Evolutionary conservation across 257 asterid genomes (phyloP).

Genomic region (Misopates orontium): DNA sequence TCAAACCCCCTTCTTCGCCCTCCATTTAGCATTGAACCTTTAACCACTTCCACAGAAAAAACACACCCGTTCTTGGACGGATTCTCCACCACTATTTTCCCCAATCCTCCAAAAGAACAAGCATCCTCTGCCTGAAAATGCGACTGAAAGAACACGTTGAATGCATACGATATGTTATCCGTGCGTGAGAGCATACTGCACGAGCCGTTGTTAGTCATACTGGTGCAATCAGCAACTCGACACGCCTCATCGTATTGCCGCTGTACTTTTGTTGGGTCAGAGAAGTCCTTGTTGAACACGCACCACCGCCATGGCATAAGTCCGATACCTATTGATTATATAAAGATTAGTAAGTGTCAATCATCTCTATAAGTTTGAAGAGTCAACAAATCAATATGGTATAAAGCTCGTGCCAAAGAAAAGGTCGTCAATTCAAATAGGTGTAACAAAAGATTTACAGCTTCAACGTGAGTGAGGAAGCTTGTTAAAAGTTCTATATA

Average conservation of each 20-base stretch:
- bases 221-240: slow-evolving; percentile 33
- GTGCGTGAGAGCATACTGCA: slow-evolving; percentile 25
- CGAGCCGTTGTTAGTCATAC: slow-evolving; percentile 21
- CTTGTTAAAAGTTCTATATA: too few species aligned
- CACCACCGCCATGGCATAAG: slow-evolving; percentile 49
- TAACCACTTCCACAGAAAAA: slow-evolving; percentile 45
- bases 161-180: slow-evolving; percentile 31
- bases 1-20: too few species aligned
- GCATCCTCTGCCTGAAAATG: slow-evolving; percentile 21
- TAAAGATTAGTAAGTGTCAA: too few species aligned
- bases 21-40: slow-evolving; percentile 2
- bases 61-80: slow-evolving; percentile 33
- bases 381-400: too few species aligned
- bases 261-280: background rate
- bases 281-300: slow-evolving; percentile 22
- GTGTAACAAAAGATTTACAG: too few species aligned
- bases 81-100: slow-evolving; percentile 15
- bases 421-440: too few species aligned
- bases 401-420: too few species aligned
- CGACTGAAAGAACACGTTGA: slow-evolving; percentile 37
- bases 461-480: too few species aligned
- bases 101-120: slow-evolving; percentile 28
- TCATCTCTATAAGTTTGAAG: too few species aligned
- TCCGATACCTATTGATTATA: slow-evolving; percentile 16
- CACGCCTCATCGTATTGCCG: background rate